Evolutionary conservation across 1,284 basidiomycete species (phyloP).

Genomic region (Leucoagaricus sp.): DNA sequence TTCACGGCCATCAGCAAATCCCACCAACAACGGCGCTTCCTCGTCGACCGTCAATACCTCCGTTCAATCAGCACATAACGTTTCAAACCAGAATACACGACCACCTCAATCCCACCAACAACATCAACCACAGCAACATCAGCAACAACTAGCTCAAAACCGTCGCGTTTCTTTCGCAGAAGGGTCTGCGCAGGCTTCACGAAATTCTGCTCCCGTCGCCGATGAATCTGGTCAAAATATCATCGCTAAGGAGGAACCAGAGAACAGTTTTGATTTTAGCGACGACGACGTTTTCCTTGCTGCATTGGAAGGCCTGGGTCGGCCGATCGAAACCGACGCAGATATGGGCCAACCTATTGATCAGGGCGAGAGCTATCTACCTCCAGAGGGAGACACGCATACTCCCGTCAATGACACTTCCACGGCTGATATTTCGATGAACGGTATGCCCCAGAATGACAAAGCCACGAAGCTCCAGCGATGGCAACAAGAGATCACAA

Average conservation of each 20-base stretch:
- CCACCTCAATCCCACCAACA: neutral
- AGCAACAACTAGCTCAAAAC: constrained; percentile 2
- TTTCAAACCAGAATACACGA: neutral
- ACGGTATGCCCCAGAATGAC: neutral
- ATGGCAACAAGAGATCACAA: constrained; percentile 7
- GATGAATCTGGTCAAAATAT: neutral
- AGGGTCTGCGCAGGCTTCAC: constrained; percentile 2
- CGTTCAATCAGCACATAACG: neutral
- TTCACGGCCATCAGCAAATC: constrained; percentile 8
- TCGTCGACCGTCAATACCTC: neutral
- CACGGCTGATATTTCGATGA: neutral
- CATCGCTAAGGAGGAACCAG: constrained; percentile 17
- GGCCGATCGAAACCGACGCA: constrained; percentile 30
- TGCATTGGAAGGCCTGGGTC: constrained; percentile 37
- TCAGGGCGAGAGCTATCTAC: constrained; percentile 20
- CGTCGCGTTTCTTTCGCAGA: constrained; percentile 7
- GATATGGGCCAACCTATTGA: constrained; percentile 42
- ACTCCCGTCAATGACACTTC: neutral
- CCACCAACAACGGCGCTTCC: neutral
- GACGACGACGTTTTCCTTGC: constrained; percentile 68
- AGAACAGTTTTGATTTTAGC: constrained; percentile 56
- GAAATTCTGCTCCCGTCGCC: neutral
- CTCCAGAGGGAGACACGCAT: neutral
- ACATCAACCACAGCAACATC: constrained; percentile 6
- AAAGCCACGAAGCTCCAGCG: neutral